These are phyloP conservation scores for Didymella arachidicola DNA, from an alignment of 2,329 filamentous ascomycete species.

Conservation along the genomic window DNA sequence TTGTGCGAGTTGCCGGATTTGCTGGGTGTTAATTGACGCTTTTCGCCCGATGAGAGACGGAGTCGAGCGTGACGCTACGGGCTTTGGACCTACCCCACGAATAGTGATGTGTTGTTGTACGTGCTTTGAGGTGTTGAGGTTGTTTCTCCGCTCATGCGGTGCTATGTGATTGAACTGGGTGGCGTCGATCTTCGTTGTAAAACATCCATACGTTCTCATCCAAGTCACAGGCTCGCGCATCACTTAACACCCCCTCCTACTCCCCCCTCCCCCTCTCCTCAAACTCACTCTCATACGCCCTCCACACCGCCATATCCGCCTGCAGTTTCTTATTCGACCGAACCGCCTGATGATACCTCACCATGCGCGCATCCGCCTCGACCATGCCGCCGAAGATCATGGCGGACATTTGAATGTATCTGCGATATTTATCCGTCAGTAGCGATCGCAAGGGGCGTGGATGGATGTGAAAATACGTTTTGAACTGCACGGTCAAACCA, in stretches of 20 bases:
- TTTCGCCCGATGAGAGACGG: too few species aligned
- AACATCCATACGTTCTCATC: too few species aligned
- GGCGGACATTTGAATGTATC: slow-evolving; percentile 83
- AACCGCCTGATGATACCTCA: slow-evolving; percentile 71
- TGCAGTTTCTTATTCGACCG: slow-evolving; percentile 70
- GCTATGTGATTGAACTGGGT: too few species aligned
- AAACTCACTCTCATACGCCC: slow-evolving; percentile 69
- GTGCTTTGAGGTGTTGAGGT: too few species aligned
- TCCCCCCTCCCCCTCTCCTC: slow-evolving; percentile 46
- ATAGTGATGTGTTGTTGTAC: too few species aligned
- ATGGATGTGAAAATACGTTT: slow-evolving; percentile 29
- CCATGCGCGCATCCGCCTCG: slow-evolving; percentile 74
- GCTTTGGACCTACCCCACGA: too few species aligned
- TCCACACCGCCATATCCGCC: slow-evolving; percentile 73
- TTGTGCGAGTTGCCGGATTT: slow-evolving; percentile 52
- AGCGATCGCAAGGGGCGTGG: too few species aligned
- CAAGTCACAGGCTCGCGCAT: too few species aligned
- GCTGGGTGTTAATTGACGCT: slow-evolving; percentile 37
- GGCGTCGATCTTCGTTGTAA: too few species aligned
- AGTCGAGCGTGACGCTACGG: too few species aligned
- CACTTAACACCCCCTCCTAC: too few species aligned
- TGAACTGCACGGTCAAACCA: slow-evolving; percentile 54
- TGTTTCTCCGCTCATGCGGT: too few species aligned
- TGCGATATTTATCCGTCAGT: slow-evolving; percentile 44
- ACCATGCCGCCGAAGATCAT: slow-evolving; percentile 83